Percentiles rank a stretch among this genome's conserved stretches.
These are phyloP conservation scores for Xerocomus brunneocitrinus DNA, from an alignment of 768 basidiomycete genomes.

Conservation along the genomic window DNA sequence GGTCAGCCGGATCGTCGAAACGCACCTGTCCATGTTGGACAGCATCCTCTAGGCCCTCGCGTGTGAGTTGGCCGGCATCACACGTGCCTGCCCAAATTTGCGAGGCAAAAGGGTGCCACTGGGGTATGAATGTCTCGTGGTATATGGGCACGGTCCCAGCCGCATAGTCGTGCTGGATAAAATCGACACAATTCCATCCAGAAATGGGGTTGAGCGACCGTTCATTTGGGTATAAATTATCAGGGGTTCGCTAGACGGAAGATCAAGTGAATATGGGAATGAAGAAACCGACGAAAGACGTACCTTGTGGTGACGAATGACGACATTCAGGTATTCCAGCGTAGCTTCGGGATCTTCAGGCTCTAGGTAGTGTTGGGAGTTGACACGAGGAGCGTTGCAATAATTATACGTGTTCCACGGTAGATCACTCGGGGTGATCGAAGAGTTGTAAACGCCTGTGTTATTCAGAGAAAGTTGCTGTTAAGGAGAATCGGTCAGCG, in stretches of 20 bases:
- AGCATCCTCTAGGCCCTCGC: conserved; percentile 40
- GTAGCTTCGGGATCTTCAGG: conserved; percentile 29
- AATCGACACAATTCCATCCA: conserved; percentile 40
- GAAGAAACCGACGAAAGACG: neutral
- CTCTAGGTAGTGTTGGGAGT: conserved; percentile 33
- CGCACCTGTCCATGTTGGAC: conserved; percentile 37
- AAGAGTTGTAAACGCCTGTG: conserved; percentile 42
- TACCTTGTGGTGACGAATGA: conserved; percentile 49
- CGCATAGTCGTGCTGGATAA: conserved; percentile 38
- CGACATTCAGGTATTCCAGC: conserved; percentile 39
- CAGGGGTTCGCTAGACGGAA: conserved; percentile 40
- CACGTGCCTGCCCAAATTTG: conserved; percentile 48
- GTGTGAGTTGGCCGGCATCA: conserved; percentile 44
- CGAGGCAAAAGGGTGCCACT: conserved; percentile 41
- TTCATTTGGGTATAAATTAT: conserved; percentile 45
- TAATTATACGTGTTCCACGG: conserved; percentile 54
- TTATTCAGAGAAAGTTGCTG: conserved; percentile 4
- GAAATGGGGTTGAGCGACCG: conserved; percentile 34
- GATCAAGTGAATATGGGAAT: neutral
- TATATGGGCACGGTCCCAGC: conserved; percentile 34
- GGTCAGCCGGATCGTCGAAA: neutral
- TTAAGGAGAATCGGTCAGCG: neutral
- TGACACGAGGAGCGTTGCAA: conserved; percentile 48
- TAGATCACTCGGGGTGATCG: conserved; percentile 35
- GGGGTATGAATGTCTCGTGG: conserved; percentile 36